Percentiles rank a stretch among this genome's conserved stretches.
Evolutionary conservation across 73 alveolate species (phyloP).

Genomic region (Tetrahymena thermophila): DNA sequence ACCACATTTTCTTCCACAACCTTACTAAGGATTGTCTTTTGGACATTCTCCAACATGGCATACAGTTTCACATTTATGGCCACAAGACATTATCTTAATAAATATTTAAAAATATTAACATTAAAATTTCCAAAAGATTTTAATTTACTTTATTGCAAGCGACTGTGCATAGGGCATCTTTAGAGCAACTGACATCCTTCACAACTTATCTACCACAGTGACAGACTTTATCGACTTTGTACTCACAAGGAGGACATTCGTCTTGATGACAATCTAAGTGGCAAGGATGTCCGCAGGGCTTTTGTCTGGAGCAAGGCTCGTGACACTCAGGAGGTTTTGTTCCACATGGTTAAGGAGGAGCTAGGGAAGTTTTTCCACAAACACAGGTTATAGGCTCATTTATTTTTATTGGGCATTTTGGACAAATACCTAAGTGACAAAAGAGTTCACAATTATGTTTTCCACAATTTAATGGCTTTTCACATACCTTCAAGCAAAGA

Average conservation of each 20-base stretch:
- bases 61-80: slow-evolving; percentile 54
- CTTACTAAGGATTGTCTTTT: neutral
- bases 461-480: slow-evolving; percentile 79
- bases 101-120: slow-evolving; percentile 34
- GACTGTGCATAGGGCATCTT: slow-evolving; percentile 57
- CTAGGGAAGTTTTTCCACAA: slow-evolving; percentile 70
- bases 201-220: slow-evolving; percentile 51
- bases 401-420: slow-evolving; percentile 77
- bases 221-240: slow-evolving; percentile 53
- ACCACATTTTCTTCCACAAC: neutral
- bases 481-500: slow-evolving; percentile 83
- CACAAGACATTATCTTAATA: slow-evolving; percentile 40
- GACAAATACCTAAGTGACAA: slow-evolving; percentile 91
- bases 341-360: slow-evolving; percentile 89
- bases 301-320: slow-evolving; percentile 56
- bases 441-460: slow-evolving; percentile 83
- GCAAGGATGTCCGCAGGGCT: slow-evolving; percentile 88
- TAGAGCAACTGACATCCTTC: slow-evolving; percentile 46
- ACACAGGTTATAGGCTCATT: slow-evolving; percentile 81
- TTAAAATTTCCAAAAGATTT: slow-evolving; percentile 55
- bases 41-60: slow-evolving; percentile 57
- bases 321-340: slow-evolving; percentile 62
- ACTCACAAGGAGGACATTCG: slow-evolving; percentile 70
- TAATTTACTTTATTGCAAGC: slow-evolving; percentile 38
- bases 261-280: slow-evolving; percentile 57